Evolutionary conservation across 2,329 filamentous ascomycete genomes (phyloP).

Genomic region (Amauroascus verrucosus): DNA sequence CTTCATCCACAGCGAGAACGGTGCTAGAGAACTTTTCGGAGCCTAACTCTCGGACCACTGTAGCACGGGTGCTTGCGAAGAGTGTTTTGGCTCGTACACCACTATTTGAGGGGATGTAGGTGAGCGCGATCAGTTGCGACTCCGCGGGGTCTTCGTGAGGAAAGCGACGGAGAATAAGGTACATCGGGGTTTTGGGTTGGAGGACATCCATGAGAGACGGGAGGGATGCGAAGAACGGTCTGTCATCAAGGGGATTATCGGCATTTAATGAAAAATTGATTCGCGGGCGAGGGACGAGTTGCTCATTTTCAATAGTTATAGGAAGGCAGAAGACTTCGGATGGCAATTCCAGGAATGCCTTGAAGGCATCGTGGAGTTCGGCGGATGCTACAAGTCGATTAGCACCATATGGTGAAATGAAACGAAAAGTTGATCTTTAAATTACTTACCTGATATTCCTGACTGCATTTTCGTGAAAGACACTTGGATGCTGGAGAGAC

Average conservation of each 20-base stretch:
- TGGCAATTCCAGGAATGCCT: slow-evolving; percentile 31
- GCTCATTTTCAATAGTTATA: slow-evolving; percentile 37
- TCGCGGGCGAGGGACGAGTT: slow-evolving; percentile 32
- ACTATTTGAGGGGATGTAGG: slow-evolving; percentile 54
- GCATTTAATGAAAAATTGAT: slow-evolving; percentile 31
- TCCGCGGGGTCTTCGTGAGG: slow-evolving; percentile 24
- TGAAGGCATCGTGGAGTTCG: slow-evolving; percentile 40
- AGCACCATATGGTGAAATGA: background rate
- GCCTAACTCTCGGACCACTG: slow-evolving; percentile 50
- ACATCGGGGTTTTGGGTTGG: slow-evolving; percentile 47
- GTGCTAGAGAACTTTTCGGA: slow-evolving; percentile 50
- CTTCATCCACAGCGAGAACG: slow-evolving; percentile 50
- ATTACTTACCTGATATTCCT: slow-evolving; percentile 36
- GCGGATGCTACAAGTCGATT: slow-evolving; percentile 30
- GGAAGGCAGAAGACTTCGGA: slow-evolving; percentile 37
- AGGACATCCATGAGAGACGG: slow-evolving; percentile 42
- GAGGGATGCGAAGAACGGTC: slow-evolving; percentile 44
- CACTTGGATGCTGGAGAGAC: background rate
- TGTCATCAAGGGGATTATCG: slow-evolving; percentile 20
- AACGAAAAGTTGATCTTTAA: background rate
- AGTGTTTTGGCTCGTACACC: slow-evolving; percentile 57
- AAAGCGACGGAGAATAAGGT: slow-evolving; percentile 49
- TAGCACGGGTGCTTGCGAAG: slow-evolving; percentile 54
- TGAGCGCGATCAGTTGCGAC: slow-evolving; percentile 41
- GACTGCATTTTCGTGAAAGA: slow-evolving; percentile 34